Base-by-base conservation (phyloP, 139 green algal genomes). In the Coccomyxa sp. region DNA sequence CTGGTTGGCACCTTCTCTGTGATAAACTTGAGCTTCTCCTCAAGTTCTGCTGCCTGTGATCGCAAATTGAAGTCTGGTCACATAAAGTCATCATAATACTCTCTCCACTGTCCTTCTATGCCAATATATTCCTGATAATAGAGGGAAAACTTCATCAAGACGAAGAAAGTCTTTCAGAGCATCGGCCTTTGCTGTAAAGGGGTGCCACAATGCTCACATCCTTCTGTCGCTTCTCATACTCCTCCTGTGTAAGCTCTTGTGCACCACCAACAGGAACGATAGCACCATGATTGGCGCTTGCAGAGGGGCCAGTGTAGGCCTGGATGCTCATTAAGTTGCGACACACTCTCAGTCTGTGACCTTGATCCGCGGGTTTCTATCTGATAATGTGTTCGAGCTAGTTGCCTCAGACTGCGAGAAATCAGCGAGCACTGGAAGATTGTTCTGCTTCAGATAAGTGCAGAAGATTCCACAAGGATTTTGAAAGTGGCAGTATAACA, bases 21-120 rank as follows among this genome's bases (percentile, higher is more conserved):
- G 77, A 98, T 97, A 80, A 91, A 85, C 27, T 89, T 91, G 12
- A 98, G 90, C 88, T 98, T 98, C 45, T 87, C 89, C 79, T 98
- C 94, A 13, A 97, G 83, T 80, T 93, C 90, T 63, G 95, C 85
- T 28, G 95, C 95, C 93, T 98, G 86, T 23, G 27, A 66, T 9
- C 77, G 28, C 66, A 74, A 11, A 51, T 51, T 3, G 3, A 51
- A 51, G 38, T 51, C 38, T 51, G 38, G 51, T 63, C 58, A 77
- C 76, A 85, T 3, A n/a, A 51, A n/a, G 67, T 75, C 67, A 27
- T 25, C 67, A 75, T 75, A 75, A 3, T 75, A 25, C 67, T 75
- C 23, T 75, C 38, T 51, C 38, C 38, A 75, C 67, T 75, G 7
- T 4, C 25, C 1, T 13, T 3, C 23, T 75, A 79, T 57, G n/a